phyloP scores from a whole-genome alignment of 176 grass and related monocot genomes.

The Calamus simplicifolius region DNA sequence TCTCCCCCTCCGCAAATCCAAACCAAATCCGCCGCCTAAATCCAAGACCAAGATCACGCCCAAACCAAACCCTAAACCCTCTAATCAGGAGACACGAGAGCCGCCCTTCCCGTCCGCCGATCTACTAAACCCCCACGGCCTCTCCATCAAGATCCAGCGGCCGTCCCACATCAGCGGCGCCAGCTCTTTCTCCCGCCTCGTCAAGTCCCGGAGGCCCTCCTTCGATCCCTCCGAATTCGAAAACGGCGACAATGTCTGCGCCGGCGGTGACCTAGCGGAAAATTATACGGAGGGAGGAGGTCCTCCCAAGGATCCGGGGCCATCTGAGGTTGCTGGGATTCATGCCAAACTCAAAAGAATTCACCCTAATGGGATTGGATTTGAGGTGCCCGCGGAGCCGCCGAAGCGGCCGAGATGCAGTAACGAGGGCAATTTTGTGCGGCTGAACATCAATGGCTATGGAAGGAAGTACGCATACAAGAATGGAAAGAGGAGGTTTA shows the following conservation, averaged over 20 bases:
- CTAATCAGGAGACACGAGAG: neutral
- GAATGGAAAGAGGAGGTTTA: constrained; percentile 42
- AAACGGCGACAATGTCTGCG: neutral
- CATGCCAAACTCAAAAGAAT: constrained; percentile 44
- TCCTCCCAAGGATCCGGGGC: constrained; percentile 2
- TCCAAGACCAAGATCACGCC: constrained; percentile 1
- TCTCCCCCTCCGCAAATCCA: constrained; percentile 17
- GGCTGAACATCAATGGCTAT: constrained; percentile 89
- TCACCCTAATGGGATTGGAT: constrained; percentile 61
- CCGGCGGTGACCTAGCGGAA: neutral
- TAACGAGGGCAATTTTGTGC: constrained; percentile 72
- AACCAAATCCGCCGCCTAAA: constrained; percentile 8
- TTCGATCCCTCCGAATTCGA: constrained; percentile 43
- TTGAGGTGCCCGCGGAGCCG: constrained; percentile 14
- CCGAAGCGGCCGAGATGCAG: constrained; percentile 44
- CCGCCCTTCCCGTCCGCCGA: constrained; percentile 22
- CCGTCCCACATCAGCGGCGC: constrained; percentile 4
- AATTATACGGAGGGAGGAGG: neutral
- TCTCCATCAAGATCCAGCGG: constrained; percentile 27
- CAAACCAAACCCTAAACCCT: constrained; percentile 3
- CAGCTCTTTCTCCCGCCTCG: constrained; percentile 59
- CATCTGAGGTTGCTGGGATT: neutral
- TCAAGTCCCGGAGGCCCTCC: constrained; percentile 54
- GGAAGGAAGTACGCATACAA: constrained; percentile 52
- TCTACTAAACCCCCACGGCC: constrained; percentile 46